Evolutionary conservation across 2,329 filamentous ascomycete species (phyloP), one percentile per base, ranked within the genome.

Genomic region (Xylariaceae sp.): DNA sequence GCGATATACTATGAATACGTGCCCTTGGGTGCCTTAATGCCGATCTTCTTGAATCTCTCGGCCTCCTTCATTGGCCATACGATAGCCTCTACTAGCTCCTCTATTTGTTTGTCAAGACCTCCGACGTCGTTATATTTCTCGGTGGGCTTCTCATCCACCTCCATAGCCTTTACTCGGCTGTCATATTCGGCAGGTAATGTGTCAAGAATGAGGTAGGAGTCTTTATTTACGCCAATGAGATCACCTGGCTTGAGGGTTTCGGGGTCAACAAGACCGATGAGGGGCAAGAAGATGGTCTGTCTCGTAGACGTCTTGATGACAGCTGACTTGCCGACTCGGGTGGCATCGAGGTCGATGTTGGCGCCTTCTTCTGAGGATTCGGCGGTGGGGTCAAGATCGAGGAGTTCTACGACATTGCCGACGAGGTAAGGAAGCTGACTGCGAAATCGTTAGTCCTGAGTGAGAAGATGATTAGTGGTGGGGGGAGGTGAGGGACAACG

Each of bases 41-140:
- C 93, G 62, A 98, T 96, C 79, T 96, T 97, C 80, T 96, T 97
- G 76, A 98, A 98, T 17, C 92, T 82, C 60, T 98, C 94, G 2
- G 93, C 91, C 72, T 98, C 92, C 79, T 97, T 97, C 93, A 98
- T 98, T 2, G 93, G 93, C 92, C 92, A 97, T 22, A 98, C 93
- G 40, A 98, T 93, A 45, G 93, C 93, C 73, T 98, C 93, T 7
- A 98, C 91, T 44, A 98, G 79, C 72, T 98, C 94, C 68, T 96
- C 92, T 64, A 98, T 98, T 75, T 98, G 93, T 74, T 98, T 98
- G 71, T 96, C 91, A 60, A 98, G 70, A 41, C 93, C 93, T 71
- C 93, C 93, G 12, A 98, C 94, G 72, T 98, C 93, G 44, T 85
- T 93, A 73, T 98, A 98, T 72, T 97, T 95, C 71, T 98, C 93